Evolutionary conservation across 1,284 basidiomycete genomes (phyloP).

Genomic region (Agaricales sp.): DNA sequence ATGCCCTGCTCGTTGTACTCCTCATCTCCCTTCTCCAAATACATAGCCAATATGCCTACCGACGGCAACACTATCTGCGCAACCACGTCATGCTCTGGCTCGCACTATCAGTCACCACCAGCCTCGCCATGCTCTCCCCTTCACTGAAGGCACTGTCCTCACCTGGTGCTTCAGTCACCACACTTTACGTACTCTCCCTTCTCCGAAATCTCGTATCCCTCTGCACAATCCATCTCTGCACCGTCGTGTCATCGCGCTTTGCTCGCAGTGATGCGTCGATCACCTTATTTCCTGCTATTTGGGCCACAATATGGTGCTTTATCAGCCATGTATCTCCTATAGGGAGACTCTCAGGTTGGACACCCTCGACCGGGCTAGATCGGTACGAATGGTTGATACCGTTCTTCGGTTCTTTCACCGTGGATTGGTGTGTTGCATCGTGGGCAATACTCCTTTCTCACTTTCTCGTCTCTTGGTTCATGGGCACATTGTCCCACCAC

Average conservation of each 20-base stretch:
- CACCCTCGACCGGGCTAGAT: slow-evolving; percentile 38
- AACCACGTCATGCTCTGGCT: slow-evolving; percentile 28
- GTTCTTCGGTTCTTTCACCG: slow-evolving; percentile 42
- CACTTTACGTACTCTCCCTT: slow-evolving; percentile 29
- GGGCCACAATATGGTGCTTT: slow-evolving; percentile 50
- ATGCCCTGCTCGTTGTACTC: neutral
- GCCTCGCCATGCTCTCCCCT: slow-evolving; percentile 35
- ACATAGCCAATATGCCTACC: slow-evolving; percentile 6
- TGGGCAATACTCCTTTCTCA: slow-evolving; percentile 63
- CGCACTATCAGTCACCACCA: slow-evolving; percentile 33
- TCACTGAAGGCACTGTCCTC: slow-evolving; percentile 49
- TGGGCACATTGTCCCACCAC: slow-evolving; percentile 25
- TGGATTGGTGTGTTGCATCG: slow-evolving; percentile 60
- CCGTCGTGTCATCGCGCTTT: slow-evolving; percentile 22
- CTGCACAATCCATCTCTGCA: slow-evolving; percentile 26
- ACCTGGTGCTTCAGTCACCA: slow-evolving; percentile 32
- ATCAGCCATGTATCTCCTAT: slow-evolving; percentile 46
- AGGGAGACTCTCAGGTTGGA: slow-evolving; percentile 64
- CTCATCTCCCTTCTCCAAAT: neutral
- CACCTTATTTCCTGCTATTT: slow-evolving; percentile 56
- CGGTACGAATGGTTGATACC: slow-evolving; percentile 55
- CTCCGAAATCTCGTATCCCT: slow-evolving; percentile 36
- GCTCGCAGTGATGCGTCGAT: slow-evolving; percentile 29
- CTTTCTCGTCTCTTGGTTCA: slow-evolving; percentile 41
- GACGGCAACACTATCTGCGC: slow-evolving; percentile 20